Base-by-base conservation (phyloP, 495 filamentous ascomycete genomes). In the Rostrohypoxylon terebratum region DNA sequence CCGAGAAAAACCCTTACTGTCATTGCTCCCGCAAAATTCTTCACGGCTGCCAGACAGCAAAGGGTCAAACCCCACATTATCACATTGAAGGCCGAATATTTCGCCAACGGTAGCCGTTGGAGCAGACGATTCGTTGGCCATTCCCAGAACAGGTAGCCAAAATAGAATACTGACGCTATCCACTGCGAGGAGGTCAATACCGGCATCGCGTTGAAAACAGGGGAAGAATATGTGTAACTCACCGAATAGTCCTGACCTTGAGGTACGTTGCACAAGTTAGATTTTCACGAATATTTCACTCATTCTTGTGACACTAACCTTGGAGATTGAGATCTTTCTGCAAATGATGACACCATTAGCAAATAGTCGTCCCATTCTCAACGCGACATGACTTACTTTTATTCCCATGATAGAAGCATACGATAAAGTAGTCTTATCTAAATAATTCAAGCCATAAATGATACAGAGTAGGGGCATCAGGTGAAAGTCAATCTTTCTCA, bases 321-420 rank as follows among this genome's bases (percentile, higher is more conserved):
- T 69, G 47, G 20, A 77, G 74, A 58, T 75, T 42, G 42, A 77
- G 63, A 38, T 77, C 75, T 51, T 66, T 69, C 75, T 77, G 40
- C 4, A 18, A 13, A 21, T n/a, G n/a, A n/a, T n/a, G n/a, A n/a
- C n/a, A n/a, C 28, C 13, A 5, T 63, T 57, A 63, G 63, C 59
- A 53, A 36, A 28, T 48, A 33, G 51, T 8, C 28, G 6, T 31
- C 44, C 88, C 85, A 58, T 85, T 71, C 65, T 83, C 79, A 5
- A 75, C 75, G 7, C 68, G 60, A 6, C 87, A 2, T 10, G 55
- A 59, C 77, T 69, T 25, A 76, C 82, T 71, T 84, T 84, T 23
- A 91, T 81, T 0, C 88, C 88, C 87, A 90, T 90, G 21, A 91
- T 71, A 65, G 83, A 87, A 8, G 88, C 88, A 69, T 90, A 90